Conservation (phyloP, 2,329 filamentous ascomycete genomes). For the Venturia oleaginea region DNA sequence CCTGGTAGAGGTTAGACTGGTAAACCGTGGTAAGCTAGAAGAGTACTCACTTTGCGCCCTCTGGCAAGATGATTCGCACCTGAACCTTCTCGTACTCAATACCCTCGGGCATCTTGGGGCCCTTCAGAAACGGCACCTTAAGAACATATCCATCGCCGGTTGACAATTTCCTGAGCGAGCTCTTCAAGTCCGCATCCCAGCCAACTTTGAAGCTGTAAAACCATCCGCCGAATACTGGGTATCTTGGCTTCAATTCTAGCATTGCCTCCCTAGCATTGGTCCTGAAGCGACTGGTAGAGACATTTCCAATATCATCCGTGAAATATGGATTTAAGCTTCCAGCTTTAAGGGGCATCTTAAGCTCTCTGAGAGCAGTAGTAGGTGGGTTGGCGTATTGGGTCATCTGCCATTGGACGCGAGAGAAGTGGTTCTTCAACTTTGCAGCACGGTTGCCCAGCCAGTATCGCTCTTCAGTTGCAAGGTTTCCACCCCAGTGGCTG, state of each 20-base stretch:
- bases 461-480: conserved; percentile 91
- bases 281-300: conserved; percentile 85
- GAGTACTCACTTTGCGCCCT: conserved; percentile 68
- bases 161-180: conserved; percentile 59
- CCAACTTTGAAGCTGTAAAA: conserved; percentile 96
- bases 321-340: conserved; percentile 88
- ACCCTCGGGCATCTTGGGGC: conserved; percentile 76
- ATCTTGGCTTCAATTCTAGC: conserved; percentile 85
- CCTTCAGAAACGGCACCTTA: conserved; percentile 87
- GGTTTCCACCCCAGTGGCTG: conserved; percentile 95
- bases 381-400: conserved; percentile 62
- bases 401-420: conserved; percentile 40
- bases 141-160: conserved; percentile 67
- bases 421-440: conserved; percentile 48
- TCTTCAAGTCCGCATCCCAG: conserved; percentile 81
- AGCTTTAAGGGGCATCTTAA: conserved; percentile 68
- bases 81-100: conserved; percentile 75
- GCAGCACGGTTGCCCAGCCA: conserved; percentile 81
- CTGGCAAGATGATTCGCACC: conserved; percentile 76
- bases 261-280: conserved; percentile 55
- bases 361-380: conserved; percentile 68
- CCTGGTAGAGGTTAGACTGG: conserved; percentile 37
- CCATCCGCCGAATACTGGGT: conserved; percentile 96
- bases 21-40: background rate
- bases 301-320: conserved; percentile 91